Evolutionary conservation across 2,329 filamentous ascomycete species (phyloP).

Genomic region (Alternaria panax): DNA sequence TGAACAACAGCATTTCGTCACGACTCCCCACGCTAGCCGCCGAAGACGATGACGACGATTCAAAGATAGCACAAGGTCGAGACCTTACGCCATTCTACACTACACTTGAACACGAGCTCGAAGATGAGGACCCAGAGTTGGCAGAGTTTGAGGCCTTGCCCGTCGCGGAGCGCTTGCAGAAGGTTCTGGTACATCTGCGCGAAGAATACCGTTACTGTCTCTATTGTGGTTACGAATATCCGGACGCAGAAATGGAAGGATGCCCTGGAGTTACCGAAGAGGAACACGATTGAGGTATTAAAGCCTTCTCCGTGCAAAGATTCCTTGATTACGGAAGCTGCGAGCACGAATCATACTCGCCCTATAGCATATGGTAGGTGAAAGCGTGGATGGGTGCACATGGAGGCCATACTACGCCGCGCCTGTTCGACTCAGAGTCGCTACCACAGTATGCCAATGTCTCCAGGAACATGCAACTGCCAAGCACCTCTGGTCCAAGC

Average conservation of each 20-base stretch:
- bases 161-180: constrained; percentile 69
- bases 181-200: constrained; percentile 73
- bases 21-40: constrained; percentile 66
- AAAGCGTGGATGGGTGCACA: background rate
- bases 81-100: constrained; percentile 57
- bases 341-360: background rate
- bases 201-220: constrained; percentile 84
- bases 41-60: constrained; percentile 75
- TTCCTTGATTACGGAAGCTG: background rate
- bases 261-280: constrained; percentile 90
- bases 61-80: constrained; percentile 72
- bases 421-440: background rate
- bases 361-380: background rate
- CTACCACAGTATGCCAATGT: background rate
- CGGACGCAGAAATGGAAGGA: constrained; percentile 77
- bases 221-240: constrained; percentile 90
- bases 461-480: background rate
- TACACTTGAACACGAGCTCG: constrained; percentile 71
- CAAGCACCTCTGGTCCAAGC: background rate
- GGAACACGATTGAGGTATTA: constrained; percentile 68
- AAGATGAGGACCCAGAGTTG: constrained; percentile 81
- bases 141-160: constrained; percentile 78
- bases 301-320: background rate
- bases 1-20: constrained; percentile 46
- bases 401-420: background rate